Evolutionary conservation across 2,329 filamentous ascomycete genomes (phyloP), one percentile per base, ranked within the genome.

Genomic region (Cryphonectria carpinicola): DNA sequence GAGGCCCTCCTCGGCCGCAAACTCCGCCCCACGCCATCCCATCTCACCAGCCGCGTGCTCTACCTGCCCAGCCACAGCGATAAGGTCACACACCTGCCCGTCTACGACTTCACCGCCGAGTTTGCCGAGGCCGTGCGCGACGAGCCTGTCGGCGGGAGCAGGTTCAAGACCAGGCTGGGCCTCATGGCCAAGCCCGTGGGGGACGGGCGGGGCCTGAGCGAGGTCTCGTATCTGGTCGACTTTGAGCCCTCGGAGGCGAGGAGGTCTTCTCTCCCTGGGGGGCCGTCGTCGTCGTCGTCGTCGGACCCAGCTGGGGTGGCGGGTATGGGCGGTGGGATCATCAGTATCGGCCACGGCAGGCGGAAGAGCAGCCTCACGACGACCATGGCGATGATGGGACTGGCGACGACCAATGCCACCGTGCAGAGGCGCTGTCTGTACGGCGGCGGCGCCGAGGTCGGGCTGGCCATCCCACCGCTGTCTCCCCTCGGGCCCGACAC

Each of bases 61-160:
- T 73, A 73, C 67, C 41, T 73, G 4, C 72, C 72, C 41, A 64
- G 65, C 46, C 72, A 73, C 70, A 54, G 65, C 54, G 67, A 72
- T 25, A 66, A 61, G 19, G 61, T 61, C 19, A 65, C 72, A 5
- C 70, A 73, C 54, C 67, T 73, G 25, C 72, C 72, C 54, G 22
- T 73, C 2, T 73, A 73, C 58, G 67, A 73, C 32, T 70, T 73
- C 65, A 71, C 70, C 3, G 63, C 28, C 28, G 67, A 70, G n/a
- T 73, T 62, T 65, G 52, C 22, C 46, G n/a, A 62, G 17, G 58
- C 67, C 32, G 56, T 73, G n/a, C 25, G 58, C 25, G 64, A 54
- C 22, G 70, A 68, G 72, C 72, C 72, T 14, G 37, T 73, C 25
- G 72, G 72, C 25, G 66, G 66, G 46, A 68, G 70, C n/a, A 52